A percentile compares a stretch with the other conserved stretches of the same genome.
phyloP scores from a whole-genome alignment of 495 filamentous ascomycete genomes.

The Daldinia grandis region DNA sequence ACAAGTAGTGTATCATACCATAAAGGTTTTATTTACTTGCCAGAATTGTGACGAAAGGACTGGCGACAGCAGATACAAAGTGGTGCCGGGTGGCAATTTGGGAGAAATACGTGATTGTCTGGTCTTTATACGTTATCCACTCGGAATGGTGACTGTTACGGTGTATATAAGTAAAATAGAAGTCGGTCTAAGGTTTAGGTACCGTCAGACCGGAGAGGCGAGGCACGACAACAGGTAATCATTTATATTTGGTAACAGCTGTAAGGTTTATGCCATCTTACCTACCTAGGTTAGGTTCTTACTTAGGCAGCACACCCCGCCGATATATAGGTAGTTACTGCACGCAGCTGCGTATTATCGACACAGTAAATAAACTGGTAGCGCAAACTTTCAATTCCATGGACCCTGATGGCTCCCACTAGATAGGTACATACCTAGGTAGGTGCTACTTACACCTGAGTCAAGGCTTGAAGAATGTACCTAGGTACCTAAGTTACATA shows the following conservation, averaged over 20 bases:
- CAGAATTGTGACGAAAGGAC: neutral
- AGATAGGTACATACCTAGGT: too few species aligned
- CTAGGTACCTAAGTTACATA: neutral
- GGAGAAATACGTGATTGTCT: neutral
- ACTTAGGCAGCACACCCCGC: neutral
- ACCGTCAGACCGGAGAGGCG: neutral
- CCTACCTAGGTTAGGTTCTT: too few species aligned
- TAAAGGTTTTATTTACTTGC: neutral
- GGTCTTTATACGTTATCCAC: neutral
- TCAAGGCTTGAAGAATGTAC: too few species aligned
- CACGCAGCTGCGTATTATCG: neutral
- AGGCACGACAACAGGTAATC: neutral
- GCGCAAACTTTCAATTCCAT: too few species aligned
- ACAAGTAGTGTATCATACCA: neutral
- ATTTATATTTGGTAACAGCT: neutral
- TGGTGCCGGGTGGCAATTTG: neutral
- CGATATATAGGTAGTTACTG: neutral
- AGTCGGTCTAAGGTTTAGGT: neutral
- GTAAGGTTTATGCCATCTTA: neutral
- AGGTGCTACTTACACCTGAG: too few species aligned
- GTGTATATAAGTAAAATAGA: neutral
- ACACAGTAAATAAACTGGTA: neutral
- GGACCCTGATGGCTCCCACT: too few species aligned
- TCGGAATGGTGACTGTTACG: neutral
- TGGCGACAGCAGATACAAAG: neutral